A percentile compares a stretch with the other conserved stretches of the same genome.
Conservation (phyloP, 805 yeast species). For the Maudiozyma barnettii region DNA sequence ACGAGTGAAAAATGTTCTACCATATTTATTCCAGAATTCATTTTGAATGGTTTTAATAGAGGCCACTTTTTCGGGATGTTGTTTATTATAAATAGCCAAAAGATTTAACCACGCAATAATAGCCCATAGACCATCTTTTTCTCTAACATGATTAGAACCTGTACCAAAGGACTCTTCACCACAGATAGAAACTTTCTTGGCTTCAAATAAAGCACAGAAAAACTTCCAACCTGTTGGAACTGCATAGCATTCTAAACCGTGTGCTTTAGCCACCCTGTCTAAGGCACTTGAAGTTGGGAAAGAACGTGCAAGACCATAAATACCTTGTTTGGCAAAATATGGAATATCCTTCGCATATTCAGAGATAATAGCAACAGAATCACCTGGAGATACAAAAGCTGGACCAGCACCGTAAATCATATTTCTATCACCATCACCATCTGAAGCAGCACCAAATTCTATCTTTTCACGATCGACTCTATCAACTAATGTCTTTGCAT, state of each 20-base stretch:
- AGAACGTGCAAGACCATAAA: constrained; percentile 88
- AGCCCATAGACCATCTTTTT: constrained; percentile 98
- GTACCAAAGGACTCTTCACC: constrained; percentile 99
- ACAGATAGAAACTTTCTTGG: constrained; percentile 86
- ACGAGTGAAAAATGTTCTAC: constrained; percentile 95
- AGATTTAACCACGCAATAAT: constrained; percentile 95
- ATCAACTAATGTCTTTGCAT: constrained; percentile 79
- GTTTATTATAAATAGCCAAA: constrained; percentile 69
- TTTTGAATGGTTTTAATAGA: constrained; percentile 74
- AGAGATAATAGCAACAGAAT: constrained; percentile 93
- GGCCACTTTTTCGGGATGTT: constrained; percentile 47
- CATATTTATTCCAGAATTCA: constrained; percentile 85
- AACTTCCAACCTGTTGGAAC: constrained; percentile 99
- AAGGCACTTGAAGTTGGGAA: constrained; percentile 97
- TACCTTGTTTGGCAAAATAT: constrained; percentile 76
- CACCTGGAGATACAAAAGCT: constrained; percentile 98
- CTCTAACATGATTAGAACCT: constrained; percentile 94
- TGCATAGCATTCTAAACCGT: constrained; percentile 73
- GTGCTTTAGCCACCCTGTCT: constrained; percentile 77
- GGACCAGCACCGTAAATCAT: constrained; percentile 91
- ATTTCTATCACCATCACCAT: constrained; percentile 98
- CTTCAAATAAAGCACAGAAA: constrained; percentile 91
- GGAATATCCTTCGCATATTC: constrained; percentile 87
- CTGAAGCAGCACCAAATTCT: constrained; percentile 98
- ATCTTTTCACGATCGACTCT: constrained; percentile 71